Percentiles rank a stretch among this genome's conserved stretches.
Conservation (phyloP, 495 filamentous ascomycete genomes). For the Xylaria intraflava region DNA sequence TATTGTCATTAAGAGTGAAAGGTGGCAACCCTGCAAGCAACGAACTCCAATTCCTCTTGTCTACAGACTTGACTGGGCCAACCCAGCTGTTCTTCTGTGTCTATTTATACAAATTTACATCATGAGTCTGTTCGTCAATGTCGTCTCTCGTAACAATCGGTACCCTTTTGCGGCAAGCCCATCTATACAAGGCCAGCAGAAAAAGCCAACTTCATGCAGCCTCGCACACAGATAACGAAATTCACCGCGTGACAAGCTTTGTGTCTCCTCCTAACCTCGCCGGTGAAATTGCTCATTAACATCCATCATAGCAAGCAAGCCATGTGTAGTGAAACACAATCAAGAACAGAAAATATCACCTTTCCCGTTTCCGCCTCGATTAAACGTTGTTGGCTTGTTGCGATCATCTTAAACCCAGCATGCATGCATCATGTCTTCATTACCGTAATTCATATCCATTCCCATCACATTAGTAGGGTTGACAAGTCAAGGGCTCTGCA, state of each 20-base stretch:
- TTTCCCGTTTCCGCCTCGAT: conserved; percentile 5
- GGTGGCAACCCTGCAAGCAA: background rate
- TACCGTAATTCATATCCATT: conserved; percentile 7
- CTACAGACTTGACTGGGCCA: conserved; percentile 3
- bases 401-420: conserved; percentile 7
- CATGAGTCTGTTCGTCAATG: background rate
- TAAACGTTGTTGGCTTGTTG: conserved; percentile 18
- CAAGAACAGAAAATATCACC: conserved; percentile 4
- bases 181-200: conserved; percentile 8
- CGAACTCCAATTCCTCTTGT: background rate
- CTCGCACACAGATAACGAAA: background rate
- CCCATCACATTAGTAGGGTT: too few relatives aligned
- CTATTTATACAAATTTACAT: conserved; percentile 6
- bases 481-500: conserved; percentile 10
- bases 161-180: background rate
- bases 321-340: conserved; percentile 1
- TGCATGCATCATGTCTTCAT: conserved; percentile 15
- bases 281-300: background rate
- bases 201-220: conserved; percentile 1
- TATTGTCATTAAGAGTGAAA: background rate
- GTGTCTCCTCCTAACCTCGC: background rate
- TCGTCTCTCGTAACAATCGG: background rate
- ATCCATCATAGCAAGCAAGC: conserved; percentile 4
- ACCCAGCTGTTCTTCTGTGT: background rate
- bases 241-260: background rate